A percentile compares a stretch with the other conserved stretches of the same genome.
phyloP scores from a whole-genome alignment of 257 asterid genomes.

The Rubia yunnanensis region DNA sequence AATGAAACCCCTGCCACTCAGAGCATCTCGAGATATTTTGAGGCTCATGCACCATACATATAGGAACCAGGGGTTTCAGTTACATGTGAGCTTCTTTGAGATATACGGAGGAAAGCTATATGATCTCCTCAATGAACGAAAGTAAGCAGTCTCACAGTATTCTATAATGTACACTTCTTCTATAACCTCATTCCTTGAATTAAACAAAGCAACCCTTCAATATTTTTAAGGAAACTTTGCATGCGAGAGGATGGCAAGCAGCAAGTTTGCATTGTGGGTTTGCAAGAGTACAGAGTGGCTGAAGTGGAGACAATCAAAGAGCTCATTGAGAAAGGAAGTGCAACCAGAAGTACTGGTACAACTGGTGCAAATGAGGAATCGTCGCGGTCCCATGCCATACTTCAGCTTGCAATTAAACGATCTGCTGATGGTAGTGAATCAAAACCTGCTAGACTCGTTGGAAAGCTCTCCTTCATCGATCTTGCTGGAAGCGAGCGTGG shows the following conservation, averaged over 20 bases:
- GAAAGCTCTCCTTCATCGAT: constrained; percentile 97
- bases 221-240: constrained; percentile 56
- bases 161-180: neutral
- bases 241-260: constrained; percentile 96
- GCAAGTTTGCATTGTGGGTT: constrained; percentile 46
- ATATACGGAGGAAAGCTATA: constrained; percentile 94
- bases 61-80: constrained; percentile 90
- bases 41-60: constrained; percentile 91
- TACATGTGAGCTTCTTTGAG: constrained; percentile 93
- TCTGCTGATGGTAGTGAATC: constrained; percentile 81
- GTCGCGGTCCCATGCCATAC: constrained; percentile 97
- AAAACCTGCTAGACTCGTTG: constrained; percentile 82
- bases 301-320: constrained; percentile 67
- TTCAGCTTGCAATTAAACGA: constrained; percentile 85
- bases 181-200: constrained; percentile 2
- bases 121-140: constrained; percentile 88
- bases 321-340: constrained; percentile 89
- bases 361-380: constrained; percentile 99
- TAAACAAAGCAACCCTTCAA: neutral
- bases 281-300: constrained; percentile 40
- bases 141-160: constrained; percentile 39
- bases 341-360: constrained; percentile 91
- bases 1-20: constrained; percentile 95
- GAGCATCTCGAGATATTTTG: constrained; percentile 84
- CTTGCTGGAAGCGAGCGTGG: constrained; percentile 99